A percentile compares a stretch with the other conserved stretches of the same genome.
Conservation (phyloP, 2,329 filamentous ascomycete species). For the Phyllosticta citriasiana region DNA sequence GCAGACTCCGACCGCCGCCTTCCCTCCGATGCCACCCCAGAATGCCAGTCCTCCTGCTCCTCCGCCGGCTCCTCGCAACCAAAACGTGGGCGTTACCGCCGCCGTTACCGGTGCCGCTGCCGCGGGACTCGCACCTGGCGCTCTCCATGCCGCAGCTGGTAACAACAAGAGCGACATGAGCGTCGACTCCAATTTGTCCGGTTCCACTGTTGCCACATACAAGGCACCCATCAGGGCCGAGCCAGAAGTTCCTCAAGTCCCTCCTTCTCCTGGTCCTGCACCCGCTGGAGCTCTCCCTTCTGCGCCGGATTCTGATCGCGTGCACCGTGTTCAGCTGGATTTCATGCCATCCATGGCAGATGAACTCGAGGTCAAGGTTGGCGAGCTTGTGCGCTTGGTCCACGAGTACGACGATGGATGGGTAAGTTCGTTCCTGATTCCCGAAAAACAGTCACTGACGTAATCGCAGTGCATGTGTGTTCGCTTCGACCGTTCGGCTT, state of each 20-base stretch:
- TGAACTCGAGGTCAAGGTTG: slow-evolving; percentile 71
- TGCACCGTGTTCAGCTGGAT: slow-evolving; percentile 89
- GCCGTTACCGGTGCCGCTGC: background rate
- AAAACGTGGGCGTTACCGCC: background rate
- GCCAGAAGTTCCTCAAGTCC: slow-evolving; percentile 12
- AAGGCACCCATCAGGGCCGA: background rate
- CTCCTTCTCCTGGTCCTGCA: slow-evolving; percentile 38
- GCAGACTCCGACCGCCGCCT: slow-evolving; percentile 3
- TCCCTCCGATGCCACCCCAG: slow-evolving; percentile 3
- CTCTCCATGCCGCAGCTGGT: background rate
- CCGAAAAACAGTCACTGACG: background rate
- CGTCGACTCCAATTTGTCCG: slow-evolving; percentile 13
- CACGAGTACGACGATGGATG: slow-evolving; percentile 98
- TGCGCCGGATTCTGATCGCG: slow-evolving; percentile 54
- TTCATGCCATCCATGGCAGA: slow-evolving; percentile 90
- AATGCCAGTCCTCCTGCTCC: background rate
- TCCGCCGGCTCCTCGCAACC: background rate
- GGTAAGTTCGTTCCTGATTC: slow-evolving; percentile 50
- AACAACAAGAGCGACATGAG: background rate
- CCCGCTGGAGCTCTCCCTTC: slow-evolving; percentile 34
- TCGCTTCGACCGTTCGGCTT: slow-evolving; percentile 61
- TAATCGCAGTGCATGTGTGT: background rate
- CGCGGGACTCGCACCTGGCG: background rate
- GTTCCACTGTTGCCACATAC: slow-evolving; percentile 14
- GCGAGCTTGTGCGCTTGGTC: slow-evolving; percentile 76